Evolutionary conservation across 768 basidiomycete genomes (phyloP).

Genomic region (Termitomyces heimii): DNA sequence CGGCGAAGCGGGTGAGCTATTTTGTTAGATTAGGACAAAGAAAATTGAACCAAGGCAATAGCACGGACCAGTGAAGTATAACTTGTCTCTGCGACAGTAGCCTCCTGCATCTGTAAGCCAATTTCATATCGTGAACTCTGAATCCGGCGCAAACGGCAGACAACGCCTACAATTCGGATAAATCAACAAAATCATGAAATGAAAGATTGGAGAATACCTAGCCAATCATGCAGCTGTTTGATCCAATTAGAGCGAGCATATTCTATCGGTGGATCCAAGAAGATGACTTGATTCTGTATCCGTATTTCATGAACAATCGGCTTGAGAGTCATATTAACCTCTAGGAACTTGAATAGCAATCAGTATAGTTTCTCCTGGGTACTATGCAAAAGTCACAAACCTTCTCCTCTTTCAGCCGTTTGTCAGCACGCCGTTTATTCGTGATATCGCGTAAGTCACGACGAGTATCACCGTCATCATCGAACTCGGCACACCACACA

Average conservation of each 20-base stretch:
- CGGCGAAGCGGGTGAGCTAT: constrained; percentile 70
- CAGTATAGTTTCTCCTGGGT: not conserved
- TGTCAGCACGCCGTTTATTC: constrained; percentile 67
- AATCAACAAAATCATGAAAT: not conserved
- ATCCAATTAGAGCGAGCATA: constrained; percentile 89
- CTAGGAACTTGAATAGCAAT: constrained; percentile 45
- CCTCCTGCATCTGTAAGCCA: constrained; percentile 83
- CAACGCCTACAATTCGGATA: constrained; percentile 46
- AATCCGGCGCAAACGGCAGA: constrained; percentile 82
- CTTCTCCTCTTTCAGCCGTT: constrained; percentile 76
- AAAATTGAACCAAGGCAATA: not conserved
- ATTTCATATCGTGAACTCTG: constrained; percentile 98
- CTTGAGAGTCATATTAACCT: constrained; percentile 70
- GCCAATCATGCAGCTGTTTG: constrained; percentile 82
- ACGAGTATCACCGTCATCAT: constrained; percentile 61
- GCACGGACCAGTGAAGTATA: constrained; percentile 78
- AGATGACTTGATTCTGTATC: constrained; percentile 99
- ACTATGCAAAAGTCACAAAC: constrained; percentile 26
- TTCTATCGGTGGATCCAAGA: constrained; percentile 96
- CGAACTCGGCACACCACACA: constrained; percentile 87
- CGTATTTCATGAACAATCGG: constrained; percentile 93
- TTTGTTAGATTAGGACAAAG: not conserved
- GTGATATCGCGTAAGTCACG: constrained; percentile 51
- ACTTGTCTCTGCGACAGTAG: constrained; percentile 57
- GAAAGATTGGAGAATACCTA: constrained; percentile 39